Percentiles rank a stretch among this genome's conserved stretches.
phyloP scores from a whole-genome alignment of 257 asterid species.

The Galeopsis tetrahit region DNA sequence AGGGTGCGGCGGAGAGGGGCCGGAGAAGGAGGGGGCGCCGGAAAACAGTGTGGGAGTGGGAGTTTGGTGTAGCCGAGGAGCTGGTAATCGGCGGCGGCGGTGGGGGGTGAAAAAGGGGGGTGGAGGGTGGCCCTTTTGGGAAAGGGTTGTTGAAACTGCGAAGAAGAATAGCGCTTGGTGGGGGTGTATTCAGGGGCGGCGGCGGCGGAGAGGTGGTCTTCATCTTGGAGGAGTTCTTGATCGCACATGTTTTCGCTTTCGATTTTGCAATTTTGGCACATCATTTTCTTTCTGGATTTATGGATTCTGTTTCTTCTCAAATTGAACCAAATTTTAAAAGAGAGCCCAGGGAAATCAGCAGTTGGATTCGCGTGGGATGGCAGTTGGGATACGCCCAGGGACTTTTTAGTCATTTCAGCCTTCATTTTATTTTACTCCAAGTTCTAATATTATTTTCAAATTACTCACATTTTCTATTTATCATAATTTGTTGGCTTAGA shows the following conservation, averaged over 20 bases:
- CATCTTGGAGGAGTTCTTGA: slow-evolving; percentile 32
- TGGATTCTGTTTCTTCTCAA: slow-evolving; percentile 7
- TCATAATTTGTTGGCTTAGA: too few relatives aligned
- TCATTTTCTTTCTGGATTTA: background rate
- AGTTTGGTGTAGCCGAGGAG: slow-evolving; percentile 34
- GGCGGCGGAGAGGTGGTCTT: slow-evolving; percentile 9
- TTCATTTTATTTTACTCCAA: background rate
- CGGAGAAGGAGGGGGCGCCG: slow-evolving; percentile 9
- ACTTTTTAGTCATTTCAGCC: slow-evolving; percentile 9
- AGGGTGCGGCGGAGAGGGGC: slow-evolving; percentile 47
- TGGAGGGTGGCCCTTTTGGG: slow-evolving; percentile 35
- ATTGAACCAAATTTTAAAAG: background rate
- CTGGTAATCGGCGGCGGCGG: slow-evolving; percentile 17
- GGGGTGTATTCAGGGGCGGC: slow-evolving; percentile 21
- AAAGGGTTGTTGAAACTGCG: slow-evolving; percentile 32
- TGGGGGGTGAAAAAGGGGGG: slow-evolving; percentile 28
- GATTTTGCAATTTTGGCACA: background rate
- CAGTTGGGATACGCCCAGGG: background rate
- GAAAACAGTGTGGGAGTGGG: slow-evolving; percentile 32
- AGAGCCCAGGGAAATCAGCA: background rate
- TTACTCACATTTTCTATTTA: too few relatives aligned
- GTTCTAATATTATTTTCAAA: too few relatives aligned
- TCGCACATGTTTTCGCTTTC: slow-evolving; percentile 28
- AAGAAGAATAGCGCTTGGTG: slow-evolving; percentile 34
- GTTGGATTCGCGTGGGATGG: background rate